Base-by-base conservation (phyloP, 495 filamentous ascomycete species). In the Penicillium crystallinum region DNA sequence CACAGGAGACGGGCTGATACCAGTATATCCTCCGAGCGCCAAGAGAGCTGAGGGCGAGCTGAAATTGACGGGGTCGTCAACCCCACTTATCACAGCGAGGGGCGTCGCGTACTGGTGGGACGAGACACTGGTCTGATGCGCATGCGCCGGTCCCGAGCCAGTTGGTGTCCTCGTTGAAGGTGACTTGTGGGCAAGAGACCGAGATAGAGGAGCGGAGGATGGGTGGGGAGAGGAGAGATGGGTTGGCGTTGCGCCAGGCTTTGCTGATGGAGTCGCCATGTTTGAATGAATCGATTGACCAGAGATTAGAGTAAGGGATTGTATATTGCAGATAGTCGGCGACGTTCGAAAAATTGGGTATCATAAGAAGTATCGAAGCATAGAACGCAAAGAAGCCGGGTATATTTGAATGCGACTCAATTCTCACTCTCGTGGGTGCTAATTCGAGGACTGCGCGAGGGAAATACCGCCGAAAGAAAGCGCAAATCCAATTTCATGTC, bases 221-320 rank as follows among this genome's bases (percentile, higher is more conserved):
- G 71, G 73, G 41, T 67, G 71, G 29, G 74, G 74, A 15, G 74
- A 77, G 11, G 74, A 69, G 33, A 75, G 62, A 52, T 77, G 67
- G n/a, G 70, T 75, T 15, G 74, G 74, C 33, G 74, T 77, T 30
- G 74, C 65, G 37, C 60, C 74, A 15, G 68, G 71, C 50, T 74
- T 77, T 41, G 70, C 72, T 18, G 71, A 75, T 9, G 74, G 74
- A 27, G 74, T 77, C 35, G 74, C 72, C 74, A 77, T 76, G 53
- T 21, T 54, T 17, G 36, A 37, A 45, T 2, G 10, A 29, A 18
- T 15, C 10, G 15, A 46, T 0, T 23, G 25, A 7, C 12, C 31
- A 25, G 21, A 33, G 22, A 29, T 11, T 19, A 6, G 19, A 18
- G 19, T 9, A 25, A 30, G 18, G 7, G 11, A 37, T 19, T 31